A percentile compares a stretch with the other conserved stretches of the same genome.
phyloP scores from a whole-genome alignment of 2,329 filamentous ascomycete genomes.

The Colletotrichum magnum region DNA sequence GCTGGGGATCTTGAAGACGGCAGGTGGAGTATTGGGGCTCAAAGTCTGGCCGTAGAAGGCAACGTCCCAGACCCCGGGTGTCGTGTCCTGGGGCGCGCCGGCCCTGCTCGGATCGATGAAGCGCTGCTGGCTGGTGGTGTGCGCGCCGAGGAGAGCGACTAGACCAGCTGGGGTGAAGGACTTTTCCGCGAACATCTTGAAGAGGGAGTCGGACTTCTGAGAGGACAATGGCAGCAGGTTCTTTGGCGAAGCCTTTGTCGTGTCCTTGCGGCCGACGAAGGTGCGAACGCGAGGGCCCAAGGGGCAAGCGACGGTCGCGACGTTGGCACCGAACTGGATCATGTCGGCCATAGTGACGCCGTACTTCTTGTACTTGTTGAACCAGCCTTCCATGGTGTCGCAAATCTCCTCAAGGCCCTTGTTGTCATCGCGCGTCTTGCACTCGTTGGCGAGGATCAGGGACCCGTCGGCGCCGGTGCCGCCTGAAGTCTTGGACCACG shows the following conservation, averaged over 20 bases:
- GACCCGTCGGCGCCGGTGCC: constrained; percentile 64
- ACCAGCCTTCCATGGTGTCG: constrained; percentile 54
- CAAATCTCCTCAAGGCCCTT: constrained; percentile 62
- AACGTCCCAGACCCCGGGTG: constrained; percentile 67
- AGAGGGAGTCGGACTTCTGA: constrained; percentile 62
- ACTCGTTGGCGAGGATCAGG: constrained; percentile 56
- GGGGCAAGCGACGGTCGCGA: constrained; percentile 63
- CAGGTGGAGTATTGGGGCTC: constrained; percentile 47
- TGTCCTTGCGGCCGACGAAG: constrained; percentile 66
- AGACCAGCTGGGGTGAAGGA: constrained; percentile 66
- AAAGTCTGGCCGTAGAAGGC: constrained; percentile 63
- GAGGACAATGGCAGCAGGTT: constrained; percentile 60
- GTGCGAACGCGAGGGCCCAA: constrained; percentile 63
- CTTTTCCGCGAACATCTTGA: constrained; percentile 66
- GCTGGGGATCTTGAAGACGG: constrained; percentile 58
- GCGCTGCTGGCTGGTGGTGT: constrained; percentile 65
- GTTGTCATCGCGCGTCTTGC: constrained; percentile 58
- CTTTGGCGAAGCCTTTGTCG: constrained; percentile 52
- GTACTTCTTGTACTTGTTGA: constrained; percentile 56
- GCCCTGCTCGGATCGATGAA: constrained; percentile 56
- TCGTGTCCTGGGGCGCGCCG: constrained; percentile 65
- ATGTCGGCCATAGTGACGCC: constrained; percentile 68
- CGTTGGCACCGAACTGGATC: constrained; percentile 65
- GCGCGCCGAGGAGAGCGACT: constrained; percentile 68
- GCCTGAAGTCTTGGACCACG: constrained; percentile 55